Percentiles rank a stretch among this genome's conserved stretches.
Evolutionary conservation across 192 early-diverging fungal genomes (phyloP).

Genomic region (Lobosporangium transversale): DNA sequence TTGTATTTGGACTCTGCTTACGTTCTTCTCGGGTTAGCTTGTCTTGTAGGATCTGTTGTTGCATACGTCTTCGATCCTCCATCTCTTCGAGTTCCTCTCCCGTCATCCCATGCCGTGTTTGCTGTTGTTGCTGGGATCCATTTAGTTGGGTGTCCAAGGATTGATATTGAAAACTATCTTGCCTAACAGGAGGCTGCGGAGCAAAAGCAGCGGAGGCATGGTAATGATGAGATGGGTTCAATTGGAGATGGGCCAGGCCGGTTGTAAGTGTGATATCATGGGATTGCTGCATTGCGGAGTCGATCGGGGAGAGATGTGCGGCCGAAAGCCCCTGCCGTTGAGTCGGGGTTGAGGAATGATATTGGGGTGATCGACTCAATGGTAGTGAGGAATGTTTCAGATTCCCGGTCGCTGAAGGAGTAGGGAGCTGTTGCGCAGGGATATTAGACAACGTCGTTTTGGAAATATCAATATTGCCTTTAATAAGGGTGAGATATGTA

Average conservation of each 20-base stretch:
- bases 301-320: background rate
- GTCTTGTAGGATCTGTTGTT: conserved; percentile 43
- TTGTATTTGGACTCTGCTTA: conserved; percentile 30
- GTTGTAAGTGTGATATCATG: background rate
- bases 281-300: background rate
- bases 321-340: conserved; percentile 9
- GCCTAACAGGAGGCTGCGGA: conserved; percentile 38
- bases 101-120: conserved; percentile 19
- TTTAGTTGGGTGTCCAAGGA: conserved; percentile 17
- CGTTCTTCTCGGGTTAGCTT: conserved; percentile 28
- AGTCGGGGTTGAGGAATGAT: conserved; percentile 7
- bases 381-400: conserved; percentile 3
- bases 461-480: background rate
- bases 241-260: conserved; percentile 6
- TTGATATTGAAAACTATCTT: conserved; percentile 41
- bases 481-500: too few relatives aligned
- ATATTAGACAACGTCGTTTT: conserved; percentile 9
- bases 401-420: conserved; percentile 34
- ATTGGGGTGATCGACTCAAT: background rate
- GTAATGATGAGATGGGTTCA: conserved; percentile 3
- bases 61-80: conserved; percentile 48
- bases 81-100: conserved; percentile 43
- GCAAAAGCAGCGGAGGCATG: too few relatives aligned
- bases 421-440: conserved; percentile 19
- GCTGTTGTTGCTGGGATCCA: conserved; percentile 22